phyloP scores from a whole-genome alignment of 2,329 filamentous ascomycete genomes.

The Fusarium irregulare region DNA sequence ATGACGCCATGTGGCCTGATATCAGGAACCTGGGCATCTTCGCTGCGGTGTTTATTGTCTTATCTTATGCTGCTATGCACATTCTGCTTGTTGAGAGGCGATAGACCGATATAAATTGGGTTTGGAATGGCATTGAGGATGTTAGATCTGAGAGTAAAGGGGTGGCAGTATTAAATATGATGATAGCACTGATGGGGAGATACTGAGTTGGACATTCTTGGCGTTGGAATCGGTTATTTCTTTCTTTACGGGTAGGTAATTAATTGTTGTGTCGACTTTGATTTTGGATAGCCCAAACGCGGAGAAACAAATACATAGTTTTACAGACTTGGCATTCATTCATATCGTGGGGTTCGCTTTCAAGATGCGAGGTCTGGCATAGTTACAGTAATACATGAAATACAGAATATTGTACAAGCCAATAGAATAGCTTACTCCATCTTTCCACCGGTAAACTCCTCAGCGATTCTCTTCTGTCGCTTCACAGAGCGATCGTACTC shows the following conservation, averaged over 20 bases:
- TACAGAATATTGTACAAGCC: constrained; percentile 45
- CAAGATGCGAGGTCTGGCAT: constrained; percentile 30
- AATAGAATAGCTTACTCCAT: constrained; percentile 54
- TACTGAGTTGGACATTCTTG: constrained; percentile 12
- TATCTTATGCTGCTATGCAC: constrained; percentile 95
- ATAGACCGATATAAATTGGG: constrained; percentile 48
- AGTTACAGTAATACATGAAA: constrained; percentile 41
- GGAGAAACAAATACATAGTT: constrained; percentile 11
- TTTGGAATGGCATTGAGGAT: background rate
- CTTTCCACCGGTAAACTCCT: constrained; percentile 70
- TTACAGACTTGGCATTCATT: background rate
- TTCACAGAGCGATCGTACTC: constrained; percentile 59
- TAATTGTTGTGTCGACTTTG: constrained; percentile 11
- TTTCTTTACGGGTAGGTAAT: background rate
- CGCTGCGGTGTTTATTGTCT: constrained; percentile 82
- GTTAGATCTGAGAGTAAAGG: constrained; percentile 6
- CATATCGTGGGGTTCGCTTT: constrained; percentile 2
- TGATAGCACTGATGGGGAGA: constrained; percentile 10
- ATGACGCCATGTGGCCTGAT: constrained; percentile 85
- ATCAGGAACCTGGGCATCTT: constrained; percentile 85
- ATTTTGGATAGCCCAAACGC: background rate
- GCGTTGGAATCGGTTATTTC: constrained; percentile 22
- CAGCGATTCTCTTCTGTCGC: constrained; percentile 66
- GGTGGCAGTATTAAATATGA: background rate
- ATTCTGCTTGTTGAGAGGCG: constrained; percentile 87